Conservation (phyloP, 768 basidiomycete genomes). For the Boletus rex-veris region DNA sequence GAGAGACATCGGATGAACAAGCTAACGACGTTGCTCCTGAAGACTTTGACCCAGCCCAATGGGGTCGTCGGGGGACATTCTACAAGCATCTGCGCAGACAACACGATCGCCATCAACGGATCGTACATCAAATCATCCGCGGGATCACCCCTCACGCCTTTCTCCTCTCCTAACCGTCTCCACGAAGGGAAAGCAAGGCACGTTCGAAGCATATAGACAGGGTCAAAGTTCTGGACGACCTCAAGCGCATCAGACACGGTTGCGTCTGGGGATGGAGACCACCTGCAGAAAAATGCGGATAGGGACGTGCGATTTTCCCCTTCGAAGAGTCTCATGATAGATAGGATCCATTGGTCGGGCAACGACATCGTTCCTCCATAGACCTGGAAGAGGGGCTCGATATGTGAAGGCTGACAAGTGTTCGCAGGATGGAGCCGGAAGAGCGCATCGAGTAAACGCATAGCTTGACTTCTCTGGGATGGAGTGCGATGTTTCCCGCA, state of each 20-base stretch:
- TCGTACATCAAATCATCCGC: slow-evolving; percentile 62
- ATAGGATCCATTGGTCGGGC: slow-evolving; percentile 64
- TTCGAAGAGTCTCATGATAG: slow-evolving; percentile 80
- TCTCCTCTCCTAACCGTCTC: slow-evolving; percentile 47
- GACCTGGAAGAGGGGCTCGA: slow-evolving; percentile 70
- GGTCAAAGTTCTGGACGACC: slow-evolving; percentile 67
- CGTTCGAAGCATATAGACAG: slow-evolving; percentile 63
- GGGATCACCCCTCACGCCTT: slow-evolving; percentile 13
- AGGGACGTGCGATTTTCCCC: slow-evolving; percentile 61
- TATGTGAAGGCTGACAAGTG: slow-evolving; percentile 80
- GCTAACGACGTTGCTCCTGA: slow-evolving; percentile 75
- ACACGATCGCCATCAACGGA: slow-evolving; percentile 67
- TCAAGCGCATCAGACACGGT: slow-evolving; percentile 53
- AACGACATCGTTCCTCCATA: slow-evolving; percentile 72
- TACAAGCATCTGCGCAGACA: slow-evolving; percentile 64
- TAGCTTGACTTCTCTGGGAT: slow-evolving; percentile 43
- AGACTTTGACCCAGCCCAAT: slow-evolving; percentile 77
- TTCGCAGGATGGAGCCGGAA: slow-evolving; percentile 78
- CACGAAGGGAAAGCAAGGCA: slow-evolving; percentile 69
- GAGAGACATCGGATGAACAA: slow-evolving; percentile 72
- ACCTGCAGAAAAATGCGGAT: slow-evolving; percentile 57
- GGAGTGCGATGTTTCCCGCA: slow-evolving; percentile 28
- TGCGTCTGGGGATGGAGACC: slow-evolving; percentile 52
- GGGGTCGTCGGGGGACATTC: slow-evolving; percentile 56
- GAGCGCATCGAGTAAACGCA: slow-evolving; percentile 56